Evolutionary conservation across 441 rosid genomes (phyloP), one percentile per base, ranked within the genome.

Genomic region (Euphorbia schlechtendalii): DNA sequence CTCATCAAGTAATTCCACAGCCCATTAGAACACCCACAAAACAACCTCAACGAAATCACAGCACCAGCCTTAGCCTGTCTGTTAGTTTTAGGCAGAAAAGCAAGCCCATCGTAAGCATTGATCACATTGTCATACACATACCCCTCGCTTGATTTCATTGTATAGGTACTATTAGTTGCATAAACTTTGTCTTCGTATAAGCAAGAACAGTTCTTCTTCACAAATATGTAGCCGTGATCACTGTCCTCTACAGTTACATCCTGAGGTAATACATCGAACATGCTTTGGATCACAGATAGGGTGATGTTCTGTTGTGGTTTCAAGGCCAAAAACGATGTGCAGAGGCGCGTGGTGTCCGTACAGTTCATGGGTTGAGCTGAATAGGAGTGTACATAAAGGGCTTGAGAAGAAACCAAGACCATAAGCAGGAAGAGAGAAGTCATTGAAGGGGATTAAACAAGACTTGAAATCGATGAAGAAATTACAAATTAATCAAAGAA

Each of bases 1-100:
- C 97, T 93, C 99, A 90, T 78, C 74, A 93, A 83, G 68, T 93
- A 93, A 78, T 90, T 93, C 99, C 97, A 93, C 71, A 88, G 64
- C 73, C 96, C 93, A 79, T 89, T 90, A 7, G 99, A 93, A 70
- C 99, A 93, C 24, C 97, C 96, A 75, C 99, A 93, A 32, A 87
- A 85, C 79, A 93, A 73, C 83, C 95, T 77, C 83, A 88, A 71
- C 0, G 90, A 87, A 61, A 93, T 91, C n/a, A 93, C 96, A 1
- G 85, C 79, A 20, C 87, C 96, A 20, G 73, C 66, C 59, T 82
- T 77, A 4, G 88, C 89, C 68, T 15, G 61, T 76, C 96, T 77
- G 7, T 77, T 76, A 4, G 72, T 73, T 65, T 87, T 87, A 18
- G 88, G 84, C 60, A 82, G 74, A 59, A 87, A 67, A 17, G 86